A percentile compares a stretch with the other conserved stretches of the same genome.
Conservation (phyloP, 139 green algal species). For the Chlamydomonas sphaeroides region DNA sequence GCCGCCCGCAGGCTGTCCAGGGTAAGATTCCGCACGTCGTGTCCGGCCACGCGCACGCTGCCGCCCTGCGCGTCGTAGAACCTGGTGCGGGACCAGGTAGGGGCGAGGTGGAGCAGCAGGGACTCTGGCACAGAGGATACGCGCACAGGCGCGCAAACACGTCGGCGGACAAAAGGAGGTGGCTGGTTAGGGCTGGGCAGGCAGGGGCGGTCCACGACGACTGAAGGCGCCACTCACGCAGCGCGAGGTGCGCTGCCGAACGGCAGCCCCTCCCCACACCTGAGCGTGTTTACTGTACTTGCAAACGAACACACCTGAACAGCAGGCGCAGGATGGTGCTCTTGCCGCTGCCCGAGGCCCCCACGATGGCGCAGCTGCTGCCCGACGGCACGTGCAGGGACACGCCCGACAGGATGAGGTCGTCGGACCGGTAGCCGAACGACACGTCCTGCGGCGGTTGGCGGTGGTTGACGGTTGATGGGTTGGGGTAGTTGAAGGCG, state of each 20-base stretch:
- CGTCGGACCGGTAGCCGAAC: constrained; percentile 79
- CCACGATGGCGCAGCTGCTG: constrained; percentile 90
- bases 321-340: constrained; percentile 70
- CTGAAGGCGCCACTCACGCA: no score
- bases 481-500: no score
- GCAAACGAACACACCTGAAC: constrained; percentile 67
- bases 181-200: no score
- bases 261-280: no score
- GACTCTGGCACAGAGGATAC: no score
- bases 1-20: constrained; percentile 64
- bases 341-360: constrained; percentile 89
- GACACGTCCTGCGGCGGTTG: constrained; percentile 68
- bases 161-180: no score
- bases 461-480: no score
- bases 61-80: constrained; percentile 89
- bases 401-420: constrained; percentile 64
- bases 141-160: no score
- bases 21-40: constrained; percentile 69
- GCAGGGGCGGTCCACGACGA: no score
- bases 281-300: no score
- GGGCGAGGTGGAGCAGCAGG: no score
- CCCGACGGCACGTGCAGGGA: constrained; percentile 69
- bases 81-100: constrained; percentile 47
- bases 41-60: constrained; percentile 68
- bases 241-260: no score